Evolutionary conservation across 768 basidiomycete genomes (phyloP).

Genomic region (Boletus reticulatus): DNA sequence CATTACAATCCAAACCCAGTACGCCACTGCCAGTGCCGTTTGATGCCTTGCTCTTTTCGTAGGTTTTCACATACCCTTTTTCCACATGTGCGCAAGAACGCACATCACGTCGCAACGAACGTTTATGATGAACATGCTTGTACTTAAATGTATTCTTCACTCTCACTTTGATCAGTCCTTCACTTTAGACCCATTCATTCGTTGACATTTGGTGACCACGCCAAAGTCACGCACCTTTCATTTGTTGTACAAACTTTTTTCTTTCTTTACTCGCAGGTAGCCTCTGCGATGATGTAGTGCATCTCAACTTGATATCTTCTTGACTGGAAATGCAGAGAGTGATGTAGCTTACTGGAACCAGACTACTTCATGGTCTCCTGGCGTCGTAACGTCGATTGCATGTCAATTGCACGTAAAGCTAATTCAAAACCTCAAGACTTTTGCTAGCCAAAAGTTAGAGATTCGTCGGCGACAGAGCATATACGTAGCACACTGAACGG

Average conservation of each 20-base stretch:
- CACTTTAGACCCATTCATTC: not conserved
- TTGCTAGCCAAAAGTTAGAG: not conserved
- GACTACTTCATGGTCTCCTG: no score
- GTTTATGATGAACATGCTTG: conserved; percentile 5
- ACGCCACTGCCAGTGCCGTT: not conserved
- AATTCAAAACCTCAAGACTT: not conserved
- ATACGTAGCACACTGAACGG: not conserved
- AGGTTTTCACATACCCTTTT: not conserved
- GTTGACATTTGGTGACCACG: not conserved
- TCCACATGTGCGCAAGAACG: conserved; percentile 9
- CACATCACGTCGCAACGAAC: conserved; percentile 14
- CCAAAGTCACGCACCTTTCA: conserved; percentile 1
- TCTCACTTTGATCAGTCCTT: not conserved
- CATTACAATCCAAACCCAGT: conserved; percentile 16
- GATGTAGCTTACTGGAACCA: not conserved
- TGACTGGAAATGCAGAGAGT: not conserved
- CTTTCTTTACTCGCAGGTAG: not conserved
- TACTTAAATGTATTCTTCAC: not conserved
- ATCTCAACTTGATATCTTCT: not conserved
- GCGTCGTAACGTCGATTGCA: not conserved
- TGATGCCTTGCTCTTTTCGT: conserved; percentile 3
- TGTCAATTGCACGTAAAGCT: not conserved
- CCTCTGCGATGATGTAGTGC: not conserved
- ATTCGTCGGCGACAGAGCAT: not conserved
- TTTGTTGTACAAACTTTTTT: conserved; percentile 2